Evolutionary conservation across 2,329 filamentous ascomycete genomes (phyloP).

Genomic region (Mycosphaerella sp.): DNA sequence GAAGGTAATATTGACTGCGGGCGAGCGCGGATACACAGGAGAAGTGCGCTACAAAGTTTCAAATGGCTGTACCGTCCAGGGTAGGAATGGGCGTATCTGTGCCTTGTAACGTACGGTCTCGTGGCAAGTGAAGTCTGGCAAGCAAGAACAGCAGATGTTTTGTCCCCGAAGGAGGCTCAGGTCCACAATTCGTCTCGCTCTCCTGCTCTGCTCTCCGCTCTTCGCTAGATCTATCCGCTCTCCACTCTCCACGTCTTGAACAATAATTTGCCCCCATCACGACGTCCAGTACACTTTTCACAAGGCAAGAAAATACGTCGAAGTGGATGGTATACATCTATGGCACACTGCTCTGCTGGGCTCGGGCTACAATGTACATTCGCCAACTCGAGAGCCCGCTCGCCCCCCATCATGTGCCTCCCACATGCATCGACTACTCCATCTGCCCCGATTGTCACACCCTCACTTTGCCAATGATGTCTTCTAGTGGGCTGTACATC

Average conservation of each 20-base stretch:
- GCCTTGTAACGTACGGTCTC: too few relatives aligned
- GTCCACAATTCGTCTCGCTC: too few relatives aligned
- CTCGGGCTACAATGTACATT: constrained; percentile 30
- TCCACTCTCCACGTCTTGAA: too few relatives aligned
- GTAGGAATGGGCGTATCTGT: too few relatives aligned
- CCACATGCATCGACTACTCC: neutral
- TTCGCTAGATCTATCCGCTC: too few relatives aligned
- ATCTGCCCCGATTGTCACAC: neutral
- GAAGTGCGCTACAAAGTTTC: neutral
- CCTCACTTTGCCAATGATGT: neutral
- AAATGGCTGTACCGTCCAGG: too few relatives aligned
- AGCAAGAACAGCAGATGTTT: too few relatives aligned
- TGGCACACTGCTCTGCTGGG: constrained; percentile 19
- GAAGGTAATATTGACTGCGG: neutral
- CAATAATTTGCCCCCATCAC: neutral
- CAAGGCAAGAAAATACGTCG: neutral
- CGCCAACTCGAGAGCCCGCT: constrained; percentile 1
- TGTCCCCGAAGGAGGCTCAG: too few relatives aligned
- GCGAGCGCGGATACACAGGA: neutral
- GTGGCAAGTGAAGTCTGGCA: too few relatives aligned
- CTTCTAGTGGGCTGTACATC: constrained; percentile 28
- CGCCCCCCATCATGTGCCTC: neutral
- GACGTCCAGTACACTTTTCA: too few relatives aligned
- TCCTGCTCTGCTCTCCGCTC: too few relatives aligned
- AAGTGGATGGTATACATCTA: constrained; percentile 31